Conservation (phyloP, 2,329 filamentous ascomycete genomes). For the Sphaerulina musiva region DNA sequence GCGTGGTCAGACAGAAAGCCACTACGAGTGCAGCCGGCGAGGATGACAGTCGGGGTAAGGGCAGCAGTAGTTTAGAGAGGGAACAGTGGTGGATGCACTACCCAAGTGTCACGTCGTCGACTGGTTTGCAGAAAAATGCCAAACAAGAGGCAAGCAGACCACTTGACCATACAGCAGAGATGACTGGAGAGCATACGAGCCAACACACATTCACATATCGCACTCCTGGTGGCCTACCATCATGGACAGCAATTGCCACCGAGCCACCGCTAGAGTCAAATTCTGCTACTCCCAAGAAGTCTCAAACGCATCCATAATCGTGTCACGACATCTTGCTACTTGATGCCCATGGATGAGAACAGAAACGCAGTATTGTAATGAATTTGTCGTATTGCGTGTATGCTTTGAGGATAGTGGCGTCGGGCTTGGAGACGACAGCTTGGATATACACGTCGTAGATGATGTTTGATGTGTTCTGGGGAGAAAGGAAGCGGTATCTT, state of each 20-base stretch:
- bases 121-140: not conserved
- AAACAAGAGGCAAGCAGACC: not conserved
- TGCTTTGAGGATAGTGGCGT: too few relatives aligned
- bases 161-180: not conserved
- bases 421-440: too few relatives aligned
- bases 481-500: too few relatives aligned
- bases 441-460: not conserved
- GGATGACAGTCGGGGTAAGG: not conserved
- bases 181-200: not conserved
- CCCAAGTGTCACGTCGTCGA: not conserved
- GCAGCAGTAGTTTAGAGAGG: not conserved
- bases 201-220: conserved; percentile 2
- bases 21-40: not conserved
- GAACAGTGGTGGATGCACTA: conserved; percentile 1
- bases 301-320: not conserved
- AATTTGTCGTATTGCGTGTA: too few relatives aligned
- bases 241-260: conserved; percentile 7
- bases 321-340: too few relatives aligned
- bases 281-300: not conserved
- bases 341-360: too few relatives aligned
- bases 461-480: too few relatives aligned
- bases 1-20: not conserved
- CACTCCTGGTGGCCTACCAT: conserved; percentile 4
- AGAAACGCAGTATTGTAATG: too few relatives aligned
- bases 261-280: not conserved